Evolutionary conservation across 2,329 filamentous ascomycete genomes (phyloP), one percentile per base, ranked within the genome.

Genomic region (Calonectria pseudoturangicola): DNA sequence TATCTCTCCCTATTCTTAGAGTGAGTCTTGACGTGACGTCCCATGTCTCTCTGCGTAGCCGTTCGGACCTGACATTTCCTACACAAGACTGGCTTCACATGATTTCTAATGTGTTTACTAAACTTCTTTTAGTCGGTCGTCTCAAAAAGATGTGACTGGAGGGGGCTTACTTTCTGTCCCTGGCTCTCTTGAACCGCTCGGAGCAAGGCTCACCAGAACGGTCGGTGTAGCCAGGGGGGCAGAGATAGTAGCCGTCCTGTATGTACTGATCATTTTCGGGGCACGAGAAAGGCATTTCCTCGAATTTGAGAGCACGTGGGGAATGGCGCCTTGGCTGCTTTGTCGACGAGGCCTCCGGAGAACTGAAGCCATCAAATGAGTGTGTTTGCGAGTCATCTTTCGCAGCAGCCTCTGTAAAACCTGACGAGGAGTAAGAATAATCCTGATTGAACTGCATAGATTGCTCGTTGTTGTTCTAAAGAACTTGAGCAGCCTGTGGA

Each of bases 61-160:
- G 62, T 66, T 36, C 16, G 73, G 18, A 60, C n/a, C 1, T 0
- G 8, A 28, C 76, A 78, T 1, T 64, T 70, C 9, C 68, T 66
- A 66, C 77, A 79, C n/a, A 50, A 28, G 30, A 79, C 75, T 48
- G 77, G 77, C 33, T 68, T 74, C 5, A 25, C 43, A 45, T 79
- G 77, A 18, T 47, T 71, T 21, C 77, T 71, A 65, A 79, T 72
- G 66, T 79, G 77, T n/a, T 75, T 79, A 2, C 77, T 79, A 7
- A 8, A 15, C 33, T 33, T 1, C 7, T 7, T 45, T 78, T 48
- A 78, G 51, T 9, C 1, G 36, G 12, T 4, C 15, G 10, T 6
- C 12, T 6, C 12, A 16, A 2, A 16, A 4, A 8, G 27, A 0
- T 4, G 12, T 3, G 5, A n/a, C 3, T 2, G 15, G 3, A 10